Evolutionary conservation across 108 stramenopile species (phyloP), one percentile per base, ranked within the genome.

Genomic region (Ochromonas danica): DNA sequence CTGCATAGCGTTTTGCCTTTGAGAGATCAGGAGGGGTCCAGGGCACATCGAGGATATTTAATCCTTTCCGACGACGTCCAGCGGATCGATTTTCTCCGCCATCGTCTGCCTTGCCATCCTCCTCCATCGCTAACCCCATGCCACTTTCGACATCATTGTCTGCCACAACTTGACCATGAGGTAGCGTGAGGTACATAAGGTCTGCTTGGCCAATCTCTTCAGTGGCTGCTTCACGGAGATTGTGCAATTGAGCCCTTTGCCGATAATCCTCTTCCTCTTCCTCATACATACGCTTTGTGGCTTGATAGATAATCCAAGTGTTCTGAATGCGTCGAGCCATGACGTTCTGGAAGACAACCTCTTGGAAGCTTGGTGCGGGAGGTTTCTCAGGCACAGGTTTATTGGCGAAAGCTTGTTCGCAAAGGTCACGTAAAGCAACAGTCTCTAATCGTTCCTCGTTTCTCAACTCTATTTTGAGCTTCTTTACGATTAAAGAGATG

Each of bases 1-100:
- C 62, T 22, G 61, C 78, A 61, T 78, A 78, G 41, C 3, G n/a
- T 25, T 6, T 2, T 22, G 71, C 71, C 41, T 43, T 40, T 38
- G 39, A 25, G 36, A 3, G 30, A 41, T 72, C 41, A n/a, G 71
- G 71, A 2, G 36, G 14, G 3, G 25, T n/a, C 71, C 71, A 72
- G 25, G 17, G 30, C 17, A 67, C 33, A 36, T 67, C 63, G 3
- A 67, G 25, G 17, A 67, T 33, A 36, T 67, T 51, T 51, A 51
- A 51, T 51, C 22, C 22, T 22, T 51, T 51, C n/a, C n/a, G n/a
- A n/a, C n/a, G n/a, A n/a, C n/a, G n/a, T n/a, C n/a, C n/a, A n/a
- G n/a, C n/a, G n/a, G n/a, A n/a, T n/a, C n/a, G n/a, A n/a, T n/a
- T n/a, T n/a, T n/a, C n/a, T n/a, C n/a, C n/a, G n/a, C n/a, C n/a